These are phyloP conservation scores for Onygenales sp. DNA, from an alignment of 2,329 filamentous ascomycete genomes.

Conservation along the genomic window DNA sequence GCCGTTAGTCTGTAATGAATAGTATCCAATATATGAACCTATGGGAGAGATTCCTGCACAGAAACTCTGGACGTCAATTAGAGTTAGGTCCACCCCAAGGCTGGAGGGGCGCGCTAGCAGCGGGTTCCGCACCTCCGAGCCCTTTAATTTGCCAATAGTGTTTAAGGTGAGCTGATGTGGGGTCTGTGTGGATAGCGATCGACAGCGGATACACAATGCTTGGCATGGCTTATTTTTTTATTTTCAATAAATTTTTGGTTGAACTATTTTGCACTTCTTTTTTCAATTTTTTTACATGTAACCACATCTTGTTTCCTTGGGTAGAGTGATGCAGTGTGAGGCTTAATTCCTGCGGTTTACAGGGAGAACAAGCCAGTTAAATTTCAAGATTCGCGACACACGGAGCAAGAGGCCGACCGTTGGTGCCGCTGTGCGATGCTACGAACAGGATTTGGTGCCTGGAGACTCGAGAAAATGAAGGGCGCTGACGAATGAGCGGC, in stretches of 20 bases:
- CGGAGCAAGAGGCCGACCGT: background rate
- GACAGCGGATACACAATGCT: background rate
- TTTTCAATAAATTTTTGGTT: background rate
- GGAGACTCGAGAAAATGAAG: background rate
- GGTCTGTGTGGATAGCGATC: background rate
- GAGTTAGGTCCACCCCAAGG: no score
- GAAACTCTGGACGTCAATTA: no score
- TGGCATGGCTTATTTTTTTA: slow-evolving; percentile 1
- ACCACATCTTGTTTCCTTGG: no score
- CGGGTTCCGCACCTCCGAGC: no score
- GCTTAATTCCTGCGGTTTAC: background rate
- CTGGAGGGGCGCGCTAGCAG: no score
- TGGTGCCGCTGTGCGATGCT: background rate
- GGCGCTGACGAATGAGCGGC: background rate
- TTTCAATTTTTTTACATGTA: no score
- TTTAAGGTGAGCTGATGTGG: background rate
- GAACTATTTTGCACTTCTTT: no score
- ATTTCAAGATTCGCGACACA: background rate
- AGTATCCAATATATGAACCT: no score
- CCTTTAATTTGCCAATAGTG: background rate
- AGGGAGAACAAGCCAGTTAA: background rate
- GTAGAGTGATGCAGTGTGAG: no score
- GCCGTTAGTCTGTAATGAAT: no score
- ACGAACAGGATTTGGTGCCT: no score
- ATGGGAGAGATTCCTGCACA: no score